Percentiles rank a stretch among this genome's conserved stretches.
These are phyloP conservation scores for Yamadazyma atlantica DNA, from an alignment of 1,139 yeast species.

Conservation along the genomic window DNA sequence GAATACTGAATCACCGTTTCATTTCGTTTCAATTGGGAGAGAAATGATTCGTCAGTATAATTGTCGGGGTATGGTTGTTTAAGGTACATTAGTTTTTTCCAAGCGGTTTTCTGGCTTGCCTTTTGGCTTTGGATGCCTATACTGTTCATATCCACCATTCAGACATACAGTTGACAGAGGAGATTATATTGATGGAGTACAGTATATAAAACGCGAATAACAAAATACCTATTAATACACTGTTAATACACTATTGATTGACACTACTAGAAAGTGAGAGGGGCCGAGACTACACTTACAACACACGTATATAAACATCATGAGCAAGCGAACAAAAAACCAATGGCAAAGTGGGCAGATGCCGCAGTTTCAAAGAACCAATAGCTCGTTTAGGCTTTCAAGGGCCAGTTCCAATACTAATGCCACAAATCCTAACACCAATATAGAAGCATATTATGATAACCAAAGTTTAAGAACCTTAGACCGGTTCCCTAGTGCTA, in stretches of 20 bases:
- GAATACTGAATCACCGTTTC: conserved; percentile 71
- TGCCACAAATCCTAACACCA: conserved; percentile 10
- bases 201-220: too few relatives aligned
- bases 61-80: conserved; percentile 89
- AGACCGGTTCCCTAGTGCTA: conserved; percentile 48
- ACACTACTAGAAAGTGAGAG: too few relatives aligned
- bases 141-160: conserved; percentile 1
- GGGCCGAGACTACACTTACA: neutral
- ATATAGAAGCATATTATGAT: conserved; percentile 17
- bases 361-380: conserved; percentile 15
- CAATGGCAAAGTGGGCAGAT: conserved; percentile 4
- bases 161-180: too few relatives aligned
- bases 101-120: conserved; percentile 20
- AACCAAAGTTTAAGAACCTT: conserved; percentile 33
- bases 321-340: conserved; percentile 2
- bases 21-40: conserved; percentile 76
- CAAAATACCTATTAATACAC: neutral
- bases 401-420: conserved; percentile 24
- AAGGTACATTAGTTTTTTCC: conserved; percentile 89
- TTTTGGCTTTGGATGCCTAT: neutral
- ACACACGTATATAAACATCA: conserved; percentile 1
- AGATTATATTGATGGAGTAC: too few relatives aligned
- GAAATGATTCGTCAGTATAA: conserved; percentile 77
- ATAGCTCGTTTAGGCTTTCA: conserved; percentile 21
- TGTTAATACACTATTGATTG: too few relatives aligned